Conservation (phyloP, 1,284 basidiomycete genomes). For the Sanghuangporus weigelae region DNA sequence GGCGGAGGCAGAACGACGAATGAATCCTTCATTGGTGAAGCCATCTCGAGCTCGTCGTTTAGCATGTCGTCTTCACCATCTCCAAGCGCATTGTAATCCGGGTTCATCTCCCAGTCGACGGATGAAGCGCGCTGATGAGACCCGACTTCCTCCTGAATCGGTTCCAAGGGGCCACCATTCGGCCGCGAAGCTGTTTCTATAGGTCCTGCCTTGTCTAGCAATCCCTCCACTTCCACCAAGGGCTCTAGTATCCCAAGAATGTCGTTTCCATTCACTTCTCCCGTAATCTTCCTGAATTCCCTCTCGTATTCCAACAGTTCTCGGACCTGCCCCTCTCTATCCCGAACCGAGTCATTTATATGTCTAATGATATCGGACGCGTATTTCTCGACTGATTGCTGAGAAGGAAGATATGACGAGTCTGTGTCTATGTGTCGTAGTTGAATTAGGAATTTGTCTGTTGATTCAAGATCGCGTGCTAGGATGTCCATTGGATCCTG, state of each 20-base stretch:
- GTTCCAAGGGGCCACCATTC: conserved; percentile 26
- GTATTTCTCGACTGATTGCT: conserved; percentile 57
- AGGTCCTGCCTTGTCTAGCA: conserved; percentile 34
- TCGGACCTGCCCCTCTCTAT: conserved; percentile 72
- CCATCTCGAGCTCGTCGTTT: conserved; percentile 29
- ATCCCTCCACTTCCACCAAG: conserved; percentile 44
- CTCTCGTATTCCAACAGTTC: conserved; percentile 71
- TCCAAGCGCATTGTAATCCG: conserved; percentile 39
- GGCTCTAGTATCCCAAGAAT: conserved; percentile 65
- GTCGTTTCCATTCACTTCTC: conserved; percentile 69
- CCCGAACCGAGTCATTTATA: conserved; percentile 66
- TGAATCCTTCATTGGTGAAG: conserved; percentile 45
- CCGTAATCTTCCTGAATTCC: conserved; percentile 70
- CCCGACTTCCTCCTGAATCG: conserved; percentile 44
- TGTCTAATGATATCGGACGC: conserved; percentile 73
- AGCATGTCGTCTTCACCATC: conserved; percentile 40
- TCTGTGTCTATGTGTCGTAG: conserved; percentile 63
- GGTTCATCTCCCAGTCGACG: conserved; percentile 59
- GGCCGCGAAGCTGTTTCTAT: conserved; percentile 21
- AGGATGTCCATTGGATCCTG: conserved; percentile 69
- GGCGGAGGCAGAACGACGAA: conserved; percentile 42
- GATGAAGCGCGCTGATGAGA: conserved; percentile 23
- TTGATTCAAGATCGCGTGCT: conserved; percentile 66
- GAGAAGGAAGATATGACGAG: conserved; percentile 33
- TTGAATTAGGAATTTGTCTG: conserved; percentile 69